These are phyloP conservation scores for Scutellaria baicalensis DNA, from an alignment of 257 asterid genomes.

Conservation along the genomic window DNA sequence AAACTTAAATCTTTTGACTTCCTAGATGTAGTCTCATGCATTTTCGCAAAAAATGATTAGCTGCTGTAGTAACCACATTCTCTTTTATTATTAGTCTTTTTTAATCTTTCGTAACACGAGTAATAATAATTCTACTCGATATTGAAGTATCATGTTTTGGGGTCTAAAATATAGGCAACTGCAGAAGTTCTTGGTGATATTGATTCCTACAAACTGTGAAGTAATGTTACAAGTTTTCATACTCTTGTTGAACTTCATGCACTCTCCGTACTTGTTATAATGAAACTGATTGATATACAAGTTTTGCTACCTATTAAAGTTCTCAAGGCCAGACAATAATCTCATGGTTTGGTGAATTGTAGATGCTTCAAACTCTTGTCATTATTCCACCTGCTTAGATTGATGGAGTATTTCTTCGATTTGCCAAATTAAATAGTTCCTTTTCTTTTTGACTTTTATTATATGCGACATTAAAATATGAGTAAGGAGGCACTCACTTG, in stretches of 20 bases:
- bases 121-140: too few relatives aligned
- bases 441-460: neutral
- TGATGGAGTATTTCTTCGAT: neutral
- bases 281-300: neutral
- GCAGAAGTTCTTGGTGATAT: neutral
- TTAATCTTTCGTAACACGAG: neutral
- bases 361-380: neutral
- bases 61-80: neutral
- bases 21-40: neutral
- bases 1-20: neutral
- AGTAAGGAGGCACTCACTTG: neutral
- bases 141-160: neutral
- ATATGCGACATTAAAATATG: neutral
- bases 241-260: neutral
- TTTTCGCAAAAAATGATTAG: neutral
- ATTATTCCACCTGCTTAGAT: neutral
- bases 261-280: neutral
- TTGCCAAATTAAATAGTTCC: neutral
- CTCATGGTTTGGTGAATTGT: neutral
- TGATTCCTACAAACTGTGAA: neutral
- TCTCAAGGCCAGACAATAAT: neutral
- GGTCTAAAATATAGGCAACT: neutral
- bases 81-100: neutral
- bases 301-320: neutral
- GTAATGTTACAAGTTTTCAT: neutral